These are phyloP conservation scores for Aspergillus neoniger DNA, from an alignment of 2,329 filamentous ascomycete species.

Conservation along the genomic window DNA sequence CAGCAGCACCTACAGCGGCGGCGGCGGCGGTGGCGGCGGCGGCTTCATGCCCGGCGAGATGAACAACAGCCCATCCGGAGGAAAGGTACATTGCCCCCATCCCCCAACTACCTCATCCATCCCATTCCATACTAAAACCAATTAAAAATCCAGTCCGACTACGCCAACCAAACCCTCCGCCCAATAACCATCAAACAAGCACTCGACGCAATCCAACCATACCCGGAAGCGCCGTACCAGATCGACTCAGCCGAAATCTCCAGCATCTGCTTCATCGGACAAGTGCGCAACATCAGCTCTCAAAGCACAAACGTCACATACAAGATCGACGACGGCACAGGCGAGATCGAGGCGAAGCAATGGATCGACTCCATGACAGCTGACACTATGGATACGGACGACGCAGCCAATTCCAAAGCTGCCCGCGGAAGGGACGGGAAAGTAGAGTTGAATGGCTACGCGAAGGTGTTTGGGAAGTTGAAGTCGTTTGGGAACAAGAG, in stretches of 20 bases:
- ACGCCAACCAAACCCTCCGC: conserved; percentile 77
- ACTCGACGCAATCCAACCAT: conserved; percentile 75
- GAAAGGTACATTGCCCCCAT: conserved; percentile 36
- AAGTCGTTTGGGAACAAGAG: conserved; percentile 82
- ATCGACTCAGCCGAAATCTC: conserved; percentile 76
- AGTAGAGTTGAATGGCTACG: conserved; percentile 74
- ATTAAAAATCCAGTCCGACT: conserved; percentile 47
- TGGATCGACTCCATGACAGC: conserved; percentile 48
- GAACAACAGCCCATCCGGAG: conserved; percentile 51
- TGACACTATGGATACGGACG: conserved; percentile 50
- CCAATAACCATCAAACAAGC: conserved; percentile 96
- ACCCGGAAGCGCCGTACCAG: conserved; percentile 74
- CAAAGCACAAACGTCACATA: conserved; percentile 91
- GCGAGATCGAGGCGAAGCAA: conserved; percentile 72
- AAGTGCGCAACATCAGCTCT: conserved; percentile 82
- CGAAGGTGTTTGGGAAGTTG: conserved; percentile 81
- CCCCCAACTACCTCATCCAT: neutral
- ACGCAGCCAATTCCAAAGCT: conserved; percentile 33
- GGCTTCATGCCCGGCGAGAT: conserved; percentile 60
- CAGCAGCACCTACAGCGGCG: conserved; percentile 57
- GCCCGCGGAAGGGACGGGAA: conserved; percentile 51
- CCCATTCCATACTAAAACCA: conserved; percentile 9
- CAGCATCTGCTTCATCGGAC: conserved; percentile 82
- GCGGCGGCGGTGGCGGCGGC: conserved; percentile 52
- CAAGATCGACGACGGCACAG: conserved; percentile 93